Evolutionary conservation across 352 stramenopile species (phyloP).

Genomic region (Bremia lactucae): DNA sequence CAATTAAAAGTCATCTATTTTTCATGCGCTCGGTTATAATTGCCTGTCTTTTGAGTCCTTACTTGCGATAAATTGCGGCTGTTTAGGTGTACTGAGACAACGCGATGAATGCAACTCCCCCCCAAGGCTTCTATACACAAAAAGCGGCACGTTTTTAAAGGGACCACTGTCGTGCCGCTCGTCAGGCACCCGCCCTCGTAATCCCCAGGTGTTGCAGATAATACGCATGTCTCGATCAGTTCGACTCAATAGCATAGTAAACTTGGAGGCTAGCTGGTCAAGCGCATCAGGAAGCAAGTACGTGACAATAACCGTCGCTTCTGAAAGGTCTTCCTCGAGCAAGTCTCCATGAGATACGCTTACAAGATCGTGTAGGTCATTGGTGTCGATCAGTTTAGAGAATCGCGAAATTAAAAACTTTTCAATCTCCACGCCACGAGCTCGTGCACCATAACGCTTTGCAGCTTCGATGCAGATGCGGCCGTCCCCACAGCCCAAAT

Average conservation of each 20-base stretch:
- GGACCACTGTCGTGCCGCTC: conserved; percentile 27
- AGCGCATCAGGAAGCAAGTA: conserved; percentile 48
- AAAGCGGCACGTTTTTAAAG: conserved; percentile 39
- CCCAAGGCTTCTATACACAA: conserved; percentile 31
- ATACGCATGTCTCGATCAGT: conserved; percentile 30
- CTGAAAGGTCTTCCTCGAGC: conserved; percentile 35
- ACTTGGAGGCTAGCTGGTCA: conserved; percentile 27
- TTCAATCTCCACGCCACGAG: conserved; percentile 48
- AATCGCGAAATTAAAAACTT: conserved; percentile 41
- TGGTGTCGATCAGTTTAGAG: conserved; percentile 18
- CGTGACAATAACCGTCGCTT: conserved; percentile 45
- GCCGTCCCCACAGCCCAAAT: conserved; percentile 48
- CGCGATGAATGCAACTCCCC: too few species aligned
- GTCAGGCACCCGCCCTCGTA: conserved; percentile 20
- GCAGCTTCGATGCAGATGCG: conserved; percentile 49
- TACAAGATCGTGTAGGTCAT: conserved; percentile 32
- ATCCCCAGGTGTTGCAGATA: conserved; percentile 59
- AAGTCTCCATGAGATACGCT: conserved; percentile 39
- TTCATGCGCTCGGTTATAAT: too few species aligned
- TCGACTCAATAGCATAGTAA: conserved; percentile 24
- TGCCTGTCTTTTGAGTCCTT: too few species aligned
- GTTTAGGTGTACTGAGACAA: too few species aligned
- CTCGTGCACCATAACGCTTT: conserved; percentile 26
- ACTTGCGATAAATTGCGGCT: too few species aligned
- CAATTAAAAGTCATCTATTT: too few species aligned